Percentiles rank a stretch among this genome's conserved stretches.
These are phyloP conservation scores for Xylaria nigripes DNA, from an alignment of 495 filamentous ascomycete species.

Conservation along the genomic window DNA sequence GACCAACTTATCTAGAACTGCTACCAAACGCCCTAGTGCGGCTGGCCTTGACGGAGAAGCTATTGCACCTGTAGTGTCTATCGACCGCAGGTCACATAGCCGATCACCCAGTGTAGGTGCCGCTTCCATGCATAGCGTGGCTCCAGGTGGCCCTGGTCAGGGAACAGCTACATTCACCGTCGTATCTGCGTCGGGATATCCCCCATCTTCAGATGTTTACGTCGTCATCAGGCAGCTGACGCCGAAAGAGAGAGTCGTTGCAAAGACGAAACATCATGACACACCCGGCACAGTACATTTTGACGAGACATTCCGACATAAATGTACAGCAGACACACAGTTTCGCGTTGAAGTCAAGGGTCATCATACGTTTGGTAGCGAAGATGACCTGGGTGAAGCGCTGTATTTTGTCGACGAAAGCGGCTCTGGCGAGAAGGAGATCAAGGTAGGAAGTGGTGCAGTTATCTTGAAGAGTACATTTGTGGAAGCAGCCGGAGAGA, in stretches of 20 bases:
- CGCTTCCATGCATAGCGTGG: conserved; percentile 50
- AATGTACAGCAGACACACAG: conserved; percentile 71
- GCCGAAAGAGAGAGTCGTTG: conserved; percentile 64
- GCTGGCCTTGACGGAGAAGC: conserved; percentile 22
- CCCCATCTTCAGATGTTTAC: conserved; percentile 69
- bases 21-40: conserved; percentile 29
- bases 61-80: conserved; percentile 31
- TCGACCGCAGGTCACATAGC: conserved; percentile 43
- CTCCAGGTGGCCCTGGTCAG: conserved; percentile 45
- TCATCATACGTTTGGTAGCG: conserved; percentile 72
- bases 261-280: conserved; percentile 83
- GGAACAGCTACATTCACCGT: conserved; percentile 78
- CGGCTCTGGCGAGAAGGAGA: conserved; percentile 63
- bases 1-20: conserved; percentile 26
- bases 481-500: conserved; percentile 23
- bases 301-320: conserved; percentile 70
- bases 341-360: conserved; percentile 80
- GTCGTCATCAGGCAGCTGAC: conserved; percentile 60
- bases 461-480: conserved; percentile 63
- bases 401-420: conserved; percentile 87
- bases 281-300: conserved; percentile 50
- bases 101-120: conserved; percentile 63
- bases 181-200: conserved; percentile 70
- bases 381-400: conserved; percentile 71
- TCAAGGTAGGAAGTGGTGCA: conserved; percentile 59